Evolutionary conservation across 495 filamentous ascomycete genomes (phyloP), one percentile per base, ranked within the genome.

Genomic region (Bacidia rubella): DNA sequence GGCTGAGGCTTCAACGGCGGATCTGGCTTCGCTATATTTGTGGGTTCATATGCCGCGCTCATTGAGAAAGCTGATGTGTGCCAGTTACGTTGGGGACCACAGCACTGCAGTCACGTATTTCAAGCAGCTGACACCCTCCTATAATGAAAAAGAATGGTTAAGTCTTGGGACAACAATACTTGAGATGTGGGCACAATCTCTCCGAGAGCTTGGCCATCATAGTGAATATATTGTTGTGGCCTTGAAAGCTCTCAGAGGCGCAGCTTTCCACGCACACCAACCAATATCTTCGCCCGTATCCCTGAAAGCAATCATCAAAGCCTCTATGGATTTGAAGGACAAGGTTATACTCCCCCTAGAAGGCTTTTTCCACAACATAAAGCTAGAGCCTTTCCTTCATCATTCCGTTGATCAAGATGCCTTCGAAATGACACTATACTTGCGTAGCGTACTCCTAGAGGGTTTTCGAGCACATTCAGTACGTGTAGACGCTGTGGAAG

Each of bases 21-120:
- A 98, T 63, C 76, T 97, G 23, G 92, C 92, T 4, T 73, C 87
- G 11, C 68, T 95, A 48, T 85, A 87, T 66, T 93, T 82, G 69
- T 78, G 71, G 54, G 79, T 70, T 50, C 38, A 2, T 20, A 2
- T 27, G 45, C 27, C 23, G 10, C 35, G 11, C 1, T n/a, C 21
- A 11, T 15, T 35, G 21, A 41, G 24, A 38, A 29, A 43, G 27
- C 38, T 51, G 11, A 57, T 20, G 9, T 53, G 23, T 7, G 17
- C 21, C 20, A 76, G 71, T 52, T 75, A 83, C 51, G 69, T 85
- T 9, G 70, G 74, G 19, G 85, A 96, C 56, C 90, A 81, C 63
- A 72, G 63, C 11, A 74, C 78, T 11, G 90, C 90, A 11, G 82
- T 86, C 1, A 78, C 74, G 2, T 90, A 86, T 60, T 89, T 97